Evolutionary conservation across 768 basidiomycete genomes (phyloP), one percentile per base, ranked within the genome.

Genomic region (Lactifluus subvellereus): DNA sequence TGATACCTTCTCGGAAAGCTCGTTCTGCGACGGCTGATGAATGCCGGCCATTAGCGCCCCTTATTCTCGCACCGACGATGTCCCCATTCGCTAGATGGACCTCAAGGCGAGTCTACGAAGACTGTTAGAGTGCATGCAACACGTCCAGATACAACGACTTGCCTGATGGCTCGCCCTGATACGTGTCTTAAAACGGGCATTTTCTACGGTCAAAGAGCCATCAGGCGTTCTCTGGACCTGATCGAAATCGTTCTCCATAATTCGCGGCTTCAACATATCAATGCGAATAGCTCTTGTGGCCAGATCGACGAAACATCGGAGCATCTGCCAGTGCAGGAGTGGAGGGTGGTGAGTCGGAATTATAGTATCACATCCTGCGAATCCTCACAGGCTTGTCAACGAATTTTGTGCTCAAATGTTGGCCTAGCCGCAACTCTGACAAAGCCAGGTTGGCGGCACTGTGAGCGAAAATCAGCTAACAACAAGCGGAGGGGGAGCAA

Each of bases 141-240:
- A 30, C 7, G 20, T n/a, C 49, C 27, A 8, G 3, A 38, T 32
- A 30, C 20, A 33, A 2, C 13, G 18, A 53, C 61, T 1, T 42
- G 58, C 64, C 40, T 62, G 54, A 7, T 5, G 22, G 27, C 60
- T 57, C 3, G 11, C 2, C 22, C 60, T 56, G 55, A 65, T 62
- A 14, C 64, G 55, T 14, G 54, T 49, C 47, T 62, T 65, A 56
- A 38, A 65, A 1, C 64, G 60, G 6, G 50, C n/a, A 30, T 65
- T 65, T 6, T 48, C 9, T 20, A 65, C 37, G 1, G 13, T 54
- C 13, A 65, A 9, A 11, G 4, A 18, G 1, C 61, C 64, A 32
- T 62, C 47, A 3, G 6, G 18, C 4, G 22, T n/a, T 32, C 27
- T 18, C 3, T 35, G 6, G 22, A 54, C 56, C 9, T 47, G 2